Percentiles rank a stretch among this genome's conserved stretches.
Conservation (phyloP, 139 green algal species). For the Tetradesmus lagerheimii region DNA sequence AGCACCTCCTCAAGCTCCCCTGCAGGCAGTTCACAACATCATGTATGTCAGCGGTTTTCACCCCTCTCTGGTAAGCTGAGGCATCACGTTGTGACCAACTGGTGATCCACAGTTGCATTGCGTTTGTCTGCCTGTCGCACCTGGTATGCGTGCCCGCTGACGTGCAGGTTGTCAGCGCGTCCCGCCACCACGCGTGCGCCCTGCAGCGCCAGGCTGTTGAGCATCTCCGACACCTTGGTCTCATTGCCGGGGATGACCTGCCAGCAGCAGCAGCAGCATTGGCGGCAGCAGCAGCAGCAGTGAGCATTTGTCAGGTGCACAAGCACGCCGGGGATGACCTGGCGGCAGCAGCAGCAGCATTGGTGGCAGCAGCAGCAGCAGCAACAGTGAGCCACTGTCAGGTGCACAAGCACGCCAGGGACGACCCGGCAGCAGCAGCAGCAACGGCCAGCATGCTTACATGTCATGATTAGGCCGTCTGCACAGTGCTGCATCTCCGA, state of each 20-base stretch:
- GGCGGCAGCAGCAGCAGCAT: too few relatives aligned
- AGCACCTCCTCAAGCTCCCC: conserved; percentile 93
- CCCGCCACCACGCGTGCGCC: conserved; percentile 86
- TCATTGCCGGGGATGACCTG: conserved; percentile 90
- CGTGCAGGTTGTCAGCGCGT: conserved; percentile 88
- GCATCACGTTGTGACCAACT: too few relatives aligned
- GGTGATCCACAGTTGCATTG: too few relatives aligned
- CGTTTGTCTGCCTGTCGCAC: not conserved
- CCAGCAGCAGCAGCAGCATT: conserved; percentile 31
- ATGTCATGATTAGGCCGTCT: too few relatives aligned
- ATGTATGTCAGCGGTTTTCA: too few relatives aligned
- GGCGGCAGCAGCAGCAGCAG: not conserved
- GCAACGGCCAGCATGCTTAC: too few relatives aligned
- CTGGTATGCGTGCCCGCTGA: conserved; percentile 82
- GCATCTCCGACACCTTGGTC: conserved; percentile 92
- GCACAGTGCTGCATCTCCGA: conserved; percentile 97
- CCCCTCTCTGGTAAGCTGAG: too few relatives aligned
- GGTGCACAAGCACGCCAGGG: too few relatives aligned
- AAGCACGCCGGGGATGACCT: not conserved
- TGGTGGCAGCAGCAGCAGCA: too few relatives aligned
- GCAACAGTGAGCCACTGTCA: too few relatives aligned
- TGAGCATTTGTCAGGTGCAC: conserved; percentile 78
- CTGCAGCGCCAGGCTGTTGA: conserved; percentile 90
- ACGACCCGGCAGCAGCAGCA: too few relatives aligned
- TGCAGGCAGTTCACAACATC: too few relatives aligned